Evolutionary conservation across 805 yeast species (phyloP), one percentile per base, ranked within the genome.

Genomic region (Ogataea polymorpha): DNA sequence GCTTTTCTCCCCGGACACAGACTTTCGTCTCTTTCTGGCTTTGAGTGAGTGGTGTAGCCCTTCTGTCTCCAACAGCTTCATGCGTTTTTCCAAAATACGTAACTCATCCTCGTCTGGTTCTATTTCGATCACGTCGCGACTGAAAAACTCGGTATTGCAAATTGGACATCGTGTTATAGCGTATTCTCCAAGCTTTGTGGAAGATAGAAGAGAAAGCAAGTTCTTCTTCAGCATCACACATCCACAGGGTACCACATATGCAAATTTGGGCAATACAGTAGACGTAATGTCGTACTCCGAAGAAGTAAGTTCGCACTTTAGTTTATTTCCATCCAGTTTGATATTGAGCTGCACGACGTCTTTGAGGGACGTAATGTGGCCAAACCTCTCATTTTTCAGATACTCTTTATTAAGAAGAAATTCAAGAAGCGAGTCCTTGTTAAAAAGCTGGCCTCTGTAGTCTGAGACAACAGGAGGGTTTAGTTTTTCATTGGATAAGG

Each of bases 391-490:
- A 42, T 35, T 59, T n/a, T 17, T 8, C 9, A 16, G 33, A 21
- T 23, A 52, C 11, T 21, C 32, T 17, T 62, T 64, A 27, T 66
- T 62, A 2, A 84, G 48, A 4, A 88, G 55, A 55, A 72, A 68
- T 51, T 82, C 82, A 6, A 88, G 53, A 0, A 85, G 57, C 21
- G 79, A 61, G 42, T 79, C 85, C 46, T 84, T 85, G 48, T 81
- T 76, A 59, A 72, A 84, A 4, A 88, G 53, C 23, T 67, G 56
- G 0, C 96, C 96, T 36, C 64, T 64, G 55, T 69, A 80, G 59
- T 88, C 96, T 24, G 86, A 74, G 2, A 83, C 82, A 2, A 86
- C 63, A 0, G 82, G 83, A 5, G 53, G 53, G n/a, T 51, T 46
- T 14, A 86, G 66, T 50, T 48, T 68, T 42, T 57, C 68, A 31